Evolutionary conservation across 345 rosid species (phyloP), one percentile per base, ranked within the genome.

Genomic region (Bretschneidera sinensis): DNA sequence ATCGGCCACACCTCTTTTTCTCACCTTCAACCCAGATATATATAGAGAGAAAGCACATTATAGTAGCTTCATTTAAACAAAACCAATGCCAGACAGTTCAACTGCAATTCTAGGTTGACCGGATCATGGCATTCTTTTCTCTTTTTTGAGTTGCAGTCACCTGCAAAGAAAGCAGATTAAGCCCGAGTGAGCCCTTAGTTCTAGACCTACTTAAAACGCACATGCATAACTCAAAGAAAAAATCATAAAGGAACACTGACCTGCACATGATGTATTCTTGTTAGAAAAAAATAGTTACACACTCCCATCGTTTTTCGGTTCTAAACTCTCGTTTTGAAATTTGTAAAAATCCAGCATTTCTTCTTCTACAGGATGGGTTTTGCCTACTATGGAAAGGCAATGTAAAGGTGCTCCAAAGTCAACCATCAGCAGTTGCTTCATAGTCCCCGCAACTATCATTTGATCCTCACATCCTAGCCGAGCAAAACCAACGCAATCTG

Each of bases 351-450:
- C 84, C 57, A 95, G 61, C 95, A 94, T 90, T 73, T 94, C 99
- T 62, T 86, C 92, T 78, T 94, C 95, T 45, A 88, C 69, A 0
- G 96, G 95, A 79, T 90, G 92, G 14, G 86, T 91, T 43, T 81
- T 20, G 20, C 96, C 96, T 34, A 78, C 86, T 10, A 91, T 86
- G 65, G 91, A 94, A 33, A 85, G 87, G 74, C 92, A 91, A 79
- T 86, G 97, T 61, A 88, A 66, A 2, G 96, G 97, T 1, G 82
- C 71, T 63, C 95, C 95, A 61, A 86, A 95, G 78, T 91, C 91
- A 54, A 85, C 85, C 4, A 50, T 63, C 69, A 56, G 77, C 19
- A 86, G 78, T 60, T 82, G 76, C 74, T 64, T 83, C 96, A 91
- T 91, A 28, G 89, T 70, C 63, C 99, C 89, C 3, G 94, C 74